Conservation (phyloP, 768 basidiomycete genomes). For the Lactifluus volemus region DNA sequence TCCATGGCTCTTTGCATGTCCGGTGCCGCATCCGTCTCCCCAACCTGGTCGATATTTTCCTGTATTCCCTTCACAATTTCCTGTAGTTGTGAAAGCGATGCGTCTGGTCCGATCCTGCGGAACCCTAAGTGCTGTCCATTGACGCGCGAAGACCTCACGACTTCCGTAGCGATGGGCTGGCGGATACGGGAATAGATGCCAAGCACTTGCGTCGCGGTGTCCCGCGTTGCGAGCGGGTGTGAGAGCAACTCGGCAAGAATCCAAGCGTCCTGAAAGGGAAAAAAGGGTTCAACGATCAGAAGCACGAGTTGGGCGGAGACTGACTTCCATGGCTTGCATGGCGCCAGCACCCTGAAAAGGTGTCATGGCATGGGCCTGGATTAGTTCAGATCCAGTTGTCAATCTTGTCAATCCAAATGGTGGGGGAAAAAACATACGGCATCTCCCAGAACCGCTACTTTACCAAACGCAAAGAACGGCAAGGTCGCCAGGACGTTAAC, state of each 20-base stretch:
- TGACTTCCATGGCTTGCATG: slow-evolving; percentile 36
- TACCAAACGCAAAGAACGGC: no score
- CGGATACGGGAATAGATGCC: slow-evolving; percentile 28
- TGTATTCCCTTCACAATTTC: no score
- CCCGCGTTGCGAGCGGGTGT: slow-evolving; percentile 14
- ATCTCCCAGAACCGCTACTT: slow-evolving; percentile 12
- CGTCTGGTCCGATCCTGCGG: neutral
- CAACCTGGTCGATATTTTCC: no score
- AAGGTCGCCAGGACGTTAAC: no score
- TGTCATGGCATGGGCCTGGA: slow-evolving; percentile 32
- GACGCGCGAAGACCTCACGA: slow-evolving; percentile 23
- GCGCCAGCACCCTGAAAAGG: slow-evolving; percentile 38
- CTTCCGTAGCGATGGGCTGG: slow-evolving; percentile 23
- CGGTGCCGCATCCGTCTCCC: no score
- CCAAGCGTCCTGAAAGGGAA: slow-evolving; percentile 30
- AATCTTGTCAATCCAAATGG: neutral
- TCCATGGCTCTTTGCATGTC: no score
- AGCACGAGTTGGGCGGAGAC: neutral
- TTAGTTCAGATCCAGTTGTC: neutral
- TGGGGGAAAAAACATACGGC: slow-evolving; percentile 24
- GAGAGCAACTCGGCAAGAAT: slow-evolving; percentile 22
- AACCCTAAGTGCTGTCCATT: slow-evolving; percentile 25
- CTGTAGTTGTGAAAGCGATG: no score
- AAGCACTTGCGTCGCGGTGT: slow-evolving; percentile 21
- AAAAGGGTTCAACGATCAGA: neutral